Evolutionary conservation across 1,284 basidiomycete genomes (phyloP), one percentile per base, ranked within the genome.

Genomic region (Termitomyces sp.): DNA sequence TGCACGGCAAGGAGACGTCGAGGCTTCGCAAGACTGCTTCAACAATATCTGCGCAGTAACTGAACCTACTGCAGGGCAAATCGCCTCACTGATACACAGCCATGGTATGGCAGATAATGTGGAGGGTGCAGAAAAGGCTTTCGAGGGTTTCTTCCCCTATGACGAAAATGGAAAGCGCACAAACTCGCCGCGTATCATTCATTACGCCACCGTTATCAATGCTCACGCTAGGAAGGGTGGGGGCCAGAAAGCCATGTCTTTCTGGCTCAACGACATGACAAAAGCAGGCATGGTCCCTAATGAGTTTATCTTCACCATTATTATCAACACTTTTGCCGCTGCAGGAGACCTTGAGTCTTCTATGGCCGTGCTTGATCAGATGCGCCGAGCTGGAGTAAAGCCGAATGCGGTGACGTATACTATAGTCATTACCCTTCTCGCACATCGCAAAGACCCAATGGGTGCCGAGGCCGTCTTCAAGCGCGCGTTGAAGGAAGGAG

Each of bases 401-500:
- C 86, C 86, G 0, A 77, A 81, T 52, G 64, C 63, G 5, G 71
- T 78, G 50, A 77, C 83, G 8, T 96, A 90, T 68, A 88, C 85
- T 24, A 80, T 78, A 8, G 73, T 95, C 52, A 81, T 97, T 61
- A 73, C 82, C 13, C 73, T 86, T 50, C 83, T 94, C 43, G 84
- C 86, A 2, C 73, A 78, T 48, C 78, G 82, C 30, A 76, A 77
- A 52, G 90, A 98, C 65, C 74, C 84, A 0, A 68, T 80, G 3
- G 82, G 81, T 13, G 92, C 91, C 0, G 84, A 88, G 59, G 72
- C 75, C 4, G 70, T 92, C 36, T 90, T 88, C 70, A 74, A 81
- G 62, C 80, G 78, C 40, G 88, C 90, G 2, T 55, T 86, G 26
- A 63, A 67, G 9, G 79, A 84, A 44, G 86, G 86, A 2, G 66